Percentiles rank a stretch among this genome's conserved stretches.
phyloP scores from a whole-genome alignment of 2,329 filamentous ascomycete species.

The Juglanconis sp. region DNA sequence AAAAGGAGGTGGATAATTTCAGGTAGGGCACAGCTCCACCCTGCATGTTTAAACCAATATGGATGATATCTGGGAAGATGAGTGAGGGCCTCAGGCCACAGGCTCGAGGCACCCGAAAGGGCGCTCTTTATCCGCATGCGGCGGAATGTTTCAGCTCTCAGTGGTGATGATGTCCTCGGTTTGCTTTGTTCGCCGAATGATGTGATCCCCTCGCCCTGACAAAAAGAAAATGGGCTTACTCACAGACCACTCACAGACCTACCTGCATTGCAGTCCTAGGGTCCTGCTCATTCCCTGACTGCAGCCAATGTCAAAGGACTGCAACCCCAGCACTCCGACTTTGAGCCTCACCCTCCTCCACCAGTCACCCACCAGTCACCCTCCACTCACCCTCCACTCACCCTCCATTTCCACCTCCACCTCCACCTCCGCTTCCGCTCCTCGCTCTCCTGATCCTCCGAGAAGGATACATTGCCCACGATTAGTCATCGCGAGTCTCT shows the following conservation, averaged over 20 bases:
- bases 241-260: background rate
- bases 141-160: background rate
- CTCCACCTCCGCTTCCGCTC: background rate
- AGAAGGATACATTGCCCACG: background rate
- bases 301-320: background rate
- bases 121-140: slow-evolving; percentile 1
- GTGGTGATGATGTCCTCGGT: background rate
- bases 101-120: background rate
- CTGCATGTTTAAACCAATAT: too few species aligned
- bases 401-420: background rate
- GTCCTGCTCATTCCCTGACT: background rate
- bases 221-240: background rate
- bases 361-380: too few species aligned
- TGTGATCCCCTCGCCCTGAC: background rate
- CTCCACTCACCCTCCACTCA: too few species aligned
- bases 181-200: slow-evolving; percentile 1
- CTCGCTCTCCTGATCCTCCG: background rate
- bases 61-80: too few species aligned
- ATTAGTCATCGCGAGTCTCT: background rate
- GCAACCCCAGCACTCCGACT: background rate
- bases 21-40: background rate
- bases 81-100: too few species aligned
- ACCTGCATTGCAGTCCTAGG: background rate
- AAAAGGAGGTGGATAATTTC: background rate
- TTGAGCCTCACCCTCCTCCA: too few species aligned